A percentile compares a stretch with the other conserved stretches of the same genome.
These are phyloP conservation scores for Phytophthora ramorum DNA, from an alignment of 352 stramenopile species.

Conservation along the genomic window DNA sequence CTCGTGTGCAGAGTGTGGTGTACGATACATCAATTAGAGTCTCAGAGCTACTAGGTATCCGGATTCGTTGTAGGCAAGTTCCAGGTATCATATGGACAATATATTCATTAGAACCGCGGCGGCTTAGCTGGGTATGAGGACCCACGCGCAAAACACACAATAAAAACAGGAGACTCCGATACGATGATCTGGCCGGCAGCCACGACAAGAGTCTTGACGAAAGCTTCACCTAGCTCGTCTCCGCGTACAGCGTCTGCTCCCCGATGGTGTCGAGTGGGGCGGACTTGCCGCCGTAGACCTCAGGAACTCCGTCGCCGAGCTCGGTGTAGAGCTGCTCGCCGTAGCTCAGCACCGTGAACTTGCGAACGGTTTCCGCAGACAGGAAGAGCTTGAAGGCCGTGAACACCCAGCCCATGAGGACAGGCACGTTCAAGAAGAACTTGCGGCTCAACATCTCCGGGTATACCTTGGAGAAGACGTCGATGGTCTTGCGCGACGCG, in stretches of 20 bases:
- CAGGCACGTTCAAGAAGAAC: constrained; percentile 38
- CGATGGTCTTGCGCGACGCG: constrained; percentile 34
- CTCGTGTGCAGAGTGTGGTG: background rate
- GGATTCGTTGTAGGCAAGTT: background rate
- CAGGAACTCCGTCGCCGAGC: constrained; percentile 24
- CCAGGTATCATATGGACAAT: too few species aligned
- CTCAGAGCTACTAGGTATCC: too few species aligned
- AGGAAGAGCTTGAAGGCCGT: constrained; percentile 36
- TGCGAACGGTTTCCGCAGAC: constrained; percentile 28
- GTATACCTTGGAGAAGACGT: constrained; percentile 39
- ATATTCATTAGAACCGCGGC: background rate
- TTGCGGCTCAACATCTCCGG: constrained; percentile 41
- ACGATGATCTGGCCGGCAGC: too few species aligned
- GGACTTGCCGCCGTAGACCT: constrained; percentile 35
- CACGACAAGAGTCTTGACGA: too few species aligned
- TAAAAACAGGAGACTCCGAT: background rate
- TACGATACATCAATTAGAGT: constrained; percentile 5
- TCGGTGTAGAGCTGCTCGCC: constrained; percentile 35
- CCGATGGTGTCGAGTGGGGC: constrained; percentile 27
- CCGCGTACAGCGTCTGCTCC: constrained; percentile 28
- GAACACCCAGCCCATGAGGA: constrained; percentile 41
- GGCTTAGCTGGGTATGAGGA: background rate
- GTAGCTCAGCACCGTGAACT: constrained; percentile 39
- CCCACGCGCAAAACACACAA: background rate
- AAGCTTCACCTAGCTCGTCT: constrained; percentile 7